These are phyloP conservation scores for Mycena leptocephala DNA, from an alignment of 768 basidiomycete genomes.

Conservation along the genomic window DNA sequence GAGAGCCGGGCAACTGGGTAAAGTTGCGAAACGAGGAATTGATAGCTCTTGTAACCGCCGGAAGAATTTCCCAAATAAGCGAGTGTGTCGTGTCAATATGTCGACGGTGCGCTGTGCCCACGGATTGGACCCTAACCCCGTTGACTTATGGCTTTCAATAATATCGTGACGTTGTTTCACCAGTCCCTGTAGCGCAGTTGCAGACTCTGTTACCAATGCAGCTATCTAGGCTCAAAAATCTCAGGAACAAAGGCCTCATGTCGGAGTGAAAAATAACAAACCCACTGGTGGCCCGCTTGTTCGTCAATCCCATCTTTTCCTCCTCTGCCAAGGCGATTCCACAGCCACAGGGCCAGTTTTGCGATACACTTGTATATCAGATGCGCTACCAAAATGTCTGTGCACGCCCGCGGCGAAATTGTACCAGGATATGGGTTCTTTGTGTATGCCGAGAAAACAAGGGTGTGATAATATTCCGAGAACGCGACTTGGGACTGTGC, in stretches of 20 bases:
- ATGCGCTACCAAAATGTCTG: constrained; percentile 71
- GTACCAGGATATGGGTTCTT: constrained; percentile 58
- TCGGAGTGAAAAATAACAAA: constrained; percentile 45
- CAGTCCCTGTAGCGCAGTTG: constrained; percentile 69
- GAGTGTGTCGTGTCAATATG: constrained; percentile 77
- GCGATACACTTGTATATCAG: constrained; percentile 83
- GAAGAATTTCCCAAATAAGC: constrained; percentile 86
- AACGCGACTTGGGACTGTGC: constrained; percentile 70
- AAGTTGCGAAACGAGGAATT: constrained; percentile 69
- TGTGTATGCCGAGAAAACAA: constrained; percentile 59
- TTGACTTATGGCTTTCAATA: constrained; percentile 58
- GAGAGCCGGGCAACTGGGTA: constrained; percentile 77
- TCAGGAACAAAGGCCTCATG: constrained; percentile 15
- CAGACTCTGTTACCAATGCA: constrained; percentile 74
- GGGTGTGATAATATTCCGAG: constrained; percentile 72
- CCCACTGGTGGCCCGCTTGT: constrained; percentile 66
- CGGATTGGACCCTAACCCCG: constrained; percentile 51
- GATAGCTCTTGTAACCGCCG: constrained; percentile 80
- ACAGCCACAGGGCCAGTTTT: constrained; percentile 83
- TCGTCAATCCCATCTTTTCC: constrained; percentile 58
- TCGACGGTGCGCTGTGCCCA: constrained; percentile 64
- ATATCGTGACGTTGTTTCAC: constrained; percentile 73
- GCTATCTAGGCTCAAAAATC: constrained; percentile 61
- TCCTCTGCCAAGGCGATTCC: constrained; percentile 66
- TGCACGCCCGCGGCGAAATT: constrained; percentile 51